A percentile compares a stretch with the other conserved stretches of the same genome.
phyloP scores from a whole-genome alignment of 495 filamentous ascomycete species.

The Penicillium roqueforti region DNA sequence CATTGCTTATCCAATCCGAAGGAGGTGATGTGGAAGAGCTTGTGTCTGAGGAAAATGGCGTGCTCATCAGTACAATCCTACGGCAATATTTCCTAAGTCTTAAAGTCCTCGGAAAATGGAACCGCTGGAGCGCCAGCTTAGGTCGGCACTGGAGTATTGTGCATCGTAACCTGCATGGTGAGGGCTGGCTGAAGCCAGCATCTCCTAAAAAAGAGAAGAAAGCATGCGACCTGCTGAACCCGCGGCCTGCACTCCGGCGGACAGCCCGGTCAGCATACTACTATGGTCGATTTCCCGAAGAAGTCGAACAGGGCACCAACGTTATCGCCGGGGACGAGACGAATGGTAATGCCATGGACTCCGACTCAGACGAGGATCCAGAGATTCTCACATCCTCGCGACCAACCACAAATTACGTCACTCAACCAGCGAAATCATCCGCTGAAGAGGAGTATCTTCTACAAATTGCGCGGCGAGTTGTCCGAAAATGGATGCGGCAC shows the following conservation, averaged over 20 bases:
- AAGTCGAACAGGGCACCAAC: slow-evolving; percentile 30
- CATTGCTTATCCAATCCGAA: slow-evolving; percentile 62
- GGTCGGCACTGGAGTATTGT: slow-evolving; percentile 59
- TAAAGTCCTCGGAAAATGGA: slow-evolving; percentile 74
- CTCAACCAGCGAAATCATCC: slow-evolving; percentile 33
- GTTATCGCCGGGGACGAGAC: slow-evolving; percentile 24
- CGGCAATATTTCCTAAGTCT: slow-evolving; percentile 86
- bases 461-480: slow-evolving; percentile 55
- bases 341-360: slow-evolving; percentile 38
- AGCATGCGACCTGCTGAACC: slow-evolving; percentile 8
- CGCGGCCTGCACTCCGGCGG: slow-evolving; percentile 25
- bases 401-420: slow-evolving; percentile 40
- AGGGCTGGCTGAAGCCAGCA: slow-evolving; percentile 34
- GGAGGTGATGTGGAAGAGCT: slow-evolving; percentile 72
- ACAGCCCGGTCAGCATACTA: slow-evolving; percentile 28
- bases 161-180: slow-evolving; percentile 48
- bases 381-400: slow-evolving; percentile 38
- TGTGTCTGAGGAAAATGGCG: slow-evolving; percentile 78
- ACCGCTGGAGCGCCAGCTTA: slow-evolving; percentile 55
- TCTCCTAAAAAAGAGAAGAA: slow-evolving; percentile 32
- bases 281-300: slow-evolving; percentile 44
- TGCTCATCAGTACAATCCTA: slow-evolving; percentile 77
- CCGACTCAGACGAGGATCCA: slow-evolving; percentile 43
- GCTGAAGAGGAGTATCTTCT: slow-evolving; percentile 39
- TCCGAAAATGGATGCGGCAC: slow-evolving; percentile 69